Conservation (phyloP, 2,329 filamentous ascomycete genomes). For the Fusarium chaquense region DNA sequence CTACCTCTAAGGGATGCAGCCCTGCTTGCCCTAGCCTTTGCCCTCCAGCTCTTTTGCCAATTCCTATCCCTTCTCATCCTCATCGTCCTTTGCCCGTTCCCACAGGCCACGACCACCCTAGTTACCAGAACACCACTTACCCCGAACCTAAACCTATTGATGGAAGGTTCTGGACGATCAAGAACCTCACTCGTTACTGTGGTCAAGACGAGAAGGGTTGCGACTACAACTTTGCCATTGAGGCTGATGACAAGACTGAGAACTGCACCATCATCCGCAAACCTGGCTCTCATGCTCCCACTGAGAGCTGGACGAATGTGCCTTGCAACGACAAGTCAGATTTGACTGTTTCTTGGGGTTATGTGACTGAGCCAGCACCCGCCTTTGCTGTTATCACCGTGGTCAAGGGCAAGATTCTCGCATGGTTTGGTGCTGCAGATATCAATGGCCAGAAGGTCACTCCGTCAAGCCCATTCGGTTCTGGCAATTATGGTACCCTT, state of each 20-base stretch:
- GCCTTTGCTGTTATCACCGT: conserved; percentile 37
- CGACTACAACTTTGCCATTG: conserved; percentile 38
- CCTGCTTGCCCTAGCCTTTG: conserved; percentile 23
- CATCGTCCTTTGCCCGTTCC: background rate
- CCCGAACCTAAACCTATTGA: conserved; percentile 17
- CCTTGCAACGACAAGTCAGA: conserved; percentile 30
- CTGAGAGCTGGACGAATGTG: conserved; percentile 35
- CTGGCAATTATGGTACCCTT: conserved; percentile 25
- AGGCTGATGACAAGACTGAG: conserved; percentile 33
- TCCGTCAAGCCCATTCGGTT: conserved; percentile 30
- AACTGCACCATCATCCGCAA: conserved; percentile 32
- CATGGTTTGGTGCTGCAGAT: conserved; percentile 37
- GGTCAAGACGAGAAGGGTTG: conserved; percentile 25
- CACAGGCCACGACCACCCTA: background rate
- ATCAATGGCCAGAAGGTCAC: conserved; percentile 36
- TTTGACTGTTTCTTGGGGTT: conserved; percentile 36
- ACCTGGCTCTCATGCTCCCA: conserved; percentile 26
- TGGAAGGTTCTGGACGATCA: conserved; percentile 29
- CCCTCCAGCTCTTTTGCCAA: conserved; percentile 13
- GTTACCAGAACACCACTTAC: background rate
- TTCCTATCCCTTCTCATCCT: background rate
- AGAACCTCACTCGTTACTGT: conserved; percentile 35
- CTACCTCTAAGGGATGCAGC: conserved; percentile 21
- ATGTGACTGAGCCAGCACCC: conserved; percentile 32
- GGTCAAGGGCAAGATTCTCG: conserved; percentile 31